Base-by-base conservation (phyloP, 257 asterid species). In the Pogostemon cablin region DNA sequence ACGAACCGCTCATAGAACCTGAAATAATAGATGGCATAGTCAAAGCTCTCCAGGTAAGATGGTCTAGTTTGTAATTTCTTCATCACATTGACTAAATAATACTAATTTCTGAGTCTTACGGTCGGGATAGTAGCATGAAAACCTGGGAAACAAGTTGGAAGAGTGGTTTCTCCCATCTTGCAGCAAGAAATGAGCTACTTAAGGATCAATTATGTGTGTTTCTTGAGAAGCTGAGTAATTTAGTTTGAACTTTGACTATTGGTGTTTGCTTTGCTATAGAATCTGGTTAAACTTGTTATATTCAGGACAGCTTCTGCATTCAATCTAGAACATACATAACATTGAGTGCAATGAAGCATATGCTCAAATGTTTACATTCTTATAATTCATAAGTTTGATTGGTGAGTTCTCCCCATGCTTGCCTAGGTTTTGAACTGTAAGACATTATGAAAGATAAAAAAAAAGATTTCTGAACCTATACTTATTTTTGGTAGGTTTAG, bases 1-100 rank as follows among this genome's bases (percentile, higher is more conserved):
- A 93, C 76, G 97, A 93, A 69, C 98, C 98, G 34, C 95, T 93
- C 73, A 84, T 93, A 49, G 98, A 93, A 74, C 97, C 96, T 62
- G 97, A 88, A 71, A 86, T 87, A 47, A 90, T 90, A 37, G 96
- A 93, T 70, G 92, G 96, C 60, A 88, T 90, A 40, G 97, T 93
- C 58, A 80, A 77, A 73, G 92, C 96, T 17, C 76, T 93, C 69
- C 95, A 83, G 96, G 98, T 93, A 78, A 76, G 4, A 4, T 72
- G 37, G 43, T 54, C 38, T 6, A 55, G 6, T 9, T 65, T 43
- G 34, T 43, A 11, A 6, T 11, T 32, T 56, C 32, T 20, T 42
- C 32, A 25, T 25, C 32, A 25, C 32, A 25, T 15, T 15, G 15
- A 15, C 15, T 15, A 15, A 15, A 15, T 15, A 15, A 15, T 25